Conservation (phyloP, 2,329 filamentous ascomycete species). For the Chaetomiaceae sp. region DNA sequence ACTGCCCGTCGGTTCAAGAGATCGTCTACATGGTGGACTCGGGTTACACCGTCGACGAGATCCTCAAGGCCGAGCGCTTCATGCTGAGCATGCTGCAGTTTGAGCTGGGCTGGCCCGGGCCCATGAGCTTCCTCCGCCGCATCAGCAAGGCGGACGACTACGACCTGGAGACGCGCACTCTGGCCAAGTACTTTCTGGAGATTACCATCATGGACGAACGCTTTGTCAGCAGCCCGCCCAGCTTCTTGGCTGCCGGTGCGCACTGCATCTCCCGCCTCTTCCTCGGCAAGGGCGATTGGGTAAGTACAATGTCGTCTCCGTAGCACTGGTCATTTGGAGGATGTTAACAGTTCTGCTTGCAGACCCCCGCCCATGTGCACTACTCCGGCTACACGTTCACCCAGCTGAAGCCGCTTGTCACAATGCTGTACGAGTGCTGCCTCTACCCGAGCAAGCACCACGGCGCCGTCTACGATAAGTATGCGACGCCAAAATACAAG, state of each 20-base stretch:
- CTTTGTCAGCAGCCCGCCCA: slow-evolving; percentile 85
- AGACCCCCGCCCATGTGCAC: slow-evolving; percentile 79
- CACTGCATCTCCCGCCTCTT: slow-evolving; percentile 88
- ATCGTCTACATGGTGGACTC: slow-evolving; percentile 98
- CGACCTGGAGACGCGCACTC: slow-evolving; percentile 85
- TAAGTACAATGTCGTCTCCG: slow-evolving; percentile 43
- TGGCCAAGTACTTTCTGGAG: slow-evolving; percentile 97
- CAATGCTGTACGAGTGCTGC: slow-evolving; percentile 81
- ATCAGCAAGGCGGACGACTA: slow-evolving; percentile 99
- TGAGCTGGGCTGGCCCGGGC: slow-evolving; percentile 95
- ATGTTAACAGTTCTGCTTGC: slow-evolving; percentile 31
- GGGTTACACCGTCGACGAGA: slow-evolving; percentile 83
- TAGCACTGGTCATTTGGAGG: slow-evolving; percentile 2
- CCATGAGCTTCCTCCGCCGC: slow-evolving; percentile 94
- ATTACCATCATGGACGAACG: slow-evolving; percentile 97
- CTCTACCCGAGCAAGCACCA: slow-evolving; percentile 77
- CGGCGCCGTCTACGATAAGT: slow-evolving; percentile 83
- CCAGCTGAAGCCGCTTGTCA: slow-evolving; percentile 72
- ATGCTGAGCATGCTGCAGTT: slow-evolving; percentile 97
- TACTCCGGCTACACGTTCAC: slow-evolving; percentile 89
- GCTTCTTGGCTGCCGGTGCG: slow-evolving; percentile 83
- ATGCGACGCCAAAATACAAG: slow-evolving; percentile 81
- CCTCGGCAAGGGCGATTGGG: slow-evolving; percentile 88
- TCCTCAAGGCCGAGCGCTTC: slow-evolving; percentile 94
- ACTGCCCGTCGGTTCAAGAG: slow-evolving; percentile 89